Evolutionary conservation across 352 stramenopile genomes (phyloP).

Genomic region (Globisporangium barbulae): DNA sequence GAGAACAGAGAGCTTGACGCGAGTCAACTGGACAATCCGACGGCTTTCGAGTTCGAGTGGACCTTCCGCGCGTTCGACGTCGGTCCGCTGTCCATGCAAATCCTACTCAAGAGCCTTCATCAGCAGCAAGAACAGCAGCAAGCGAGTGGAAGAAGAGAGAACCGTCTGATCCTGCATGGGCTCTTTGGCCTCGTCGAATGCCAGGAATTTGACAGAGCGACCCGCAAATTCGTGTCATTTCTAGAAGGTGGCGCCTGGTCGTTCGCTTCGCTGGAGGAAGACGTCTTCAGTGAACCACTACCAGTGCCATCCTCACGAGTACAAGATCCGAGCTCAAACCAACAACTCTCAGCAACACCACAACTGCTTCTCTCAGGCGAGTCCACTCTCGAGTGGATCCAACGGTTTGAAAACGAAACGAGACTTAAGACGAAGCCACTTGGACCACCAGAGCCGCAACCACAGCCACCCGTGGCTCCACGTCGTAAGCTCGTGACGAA

Average conservation of each 20-base stretch:
- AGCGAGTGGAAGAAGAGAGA: not conserved
- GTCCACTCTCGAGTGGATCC: slow-evolving; percentile 19
- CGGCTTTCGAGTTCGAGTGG: slow-evolving; percentile 49
- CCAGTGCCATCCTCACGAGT: not conserved
- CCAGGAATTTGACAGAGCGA: slow-evolving; percentile 41
- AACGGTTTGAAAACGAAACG: slow-evolving; percentile 15
- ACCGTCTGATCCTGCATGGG: slow-evolving; percentile 43
- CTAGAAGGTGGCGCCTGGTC: slow-evolving; percentile 22
- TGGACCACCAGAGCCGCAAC: not conserved
- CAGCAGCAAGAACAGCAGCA: slow-evolving; percentile 6
- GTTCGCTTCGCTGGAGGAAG: not conserved
- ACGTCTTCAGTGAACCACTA: too few relatives aligned
- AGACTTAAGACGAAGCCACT: not conserved
- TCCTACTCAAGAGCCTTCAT: slow-evolving; percentile 20
- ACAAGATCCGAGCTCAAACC: not conserved
- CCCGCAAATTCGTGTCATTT: slow-evolving; percentile 25
- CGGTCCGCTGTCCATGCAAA: slow-evolving; percentile 40
- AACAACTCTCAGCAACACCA: not conserved
- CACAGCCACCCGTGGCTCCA: not conserved
- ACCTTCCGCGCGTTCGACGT: slow-evolving; percentile 61
- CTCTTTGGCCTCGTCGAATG: slow-evolving; percentile 55
- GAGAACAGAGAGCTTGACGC: not conserved
- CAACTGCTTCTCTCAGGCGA: slow-evolving; percentile 18
- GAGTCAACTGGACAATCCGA: slow-evolving; percentile 13
- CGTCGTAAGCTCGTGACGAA: slow-evolving; percentile 20